phyloP scores from a whole-genome alignment of 805 yeast species.

The Lachancea lanzarotensis region DNA sequence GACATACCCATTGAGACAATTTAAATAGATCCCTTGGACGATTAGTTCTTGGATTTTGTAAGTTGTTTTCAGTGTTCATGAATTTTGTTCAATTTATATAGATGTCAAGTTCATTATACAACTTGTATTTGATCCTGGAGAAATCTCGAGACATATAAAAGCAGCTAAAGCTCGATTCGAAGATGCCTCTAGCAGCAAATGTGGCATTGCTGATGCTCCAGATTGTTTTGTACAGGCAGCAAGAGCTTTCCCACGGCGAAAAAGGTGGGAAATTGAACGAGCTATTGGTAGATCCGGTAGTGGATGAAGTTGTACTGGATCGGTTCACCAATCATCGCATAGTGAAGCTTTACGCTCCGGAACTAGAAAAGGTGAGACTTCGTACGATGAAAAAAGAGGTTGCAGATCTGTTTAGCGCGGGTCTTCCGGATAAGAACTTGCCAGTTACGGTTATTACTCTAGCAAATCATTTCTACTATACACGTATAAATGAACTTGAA shows the following conservation, averaged over 20 bases:
- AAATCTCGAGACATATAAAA: background rate
- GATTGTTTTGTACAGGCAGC: constrained; percentile 25
- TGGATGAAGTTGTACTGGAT: constrained; percentile 19
- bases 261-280: constrained; percentile 13
- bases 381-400: constrained; percentile 20
- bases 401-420: constrained; percentile 18
- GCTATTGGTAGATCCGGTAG: constrained; percentile 22
- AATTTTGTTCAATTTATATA: background rate
- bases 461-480: constrained; percentile 26
- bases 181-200: constrained; percentile 5
- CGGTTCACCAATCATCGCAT: constrained; percentile 22
- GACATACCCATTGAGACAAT: constrained; percentile 4
- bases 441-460: constrained; percentile 20
- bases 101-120: background rate
- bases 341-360: constrained; percentile 23
- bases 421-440: constrained; percentile 11
- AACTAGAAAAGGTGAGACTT: constrained; percentile 15
- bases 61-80: too few species aligned
- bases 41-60: background rate
- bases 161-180: background rate
- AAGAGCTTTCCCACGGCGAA: constrained; percentile 18
- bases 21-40: background rate
- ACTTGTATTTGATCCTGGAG: background rate
- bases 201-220: constrained; percentile 24
- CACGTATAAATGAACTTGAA: constrained; percentile 22